phyloP scores from a whole-genome alignment of 2,329 filamentous ascomycete species.

The Aspergillus novoparasiticus region DNA sequence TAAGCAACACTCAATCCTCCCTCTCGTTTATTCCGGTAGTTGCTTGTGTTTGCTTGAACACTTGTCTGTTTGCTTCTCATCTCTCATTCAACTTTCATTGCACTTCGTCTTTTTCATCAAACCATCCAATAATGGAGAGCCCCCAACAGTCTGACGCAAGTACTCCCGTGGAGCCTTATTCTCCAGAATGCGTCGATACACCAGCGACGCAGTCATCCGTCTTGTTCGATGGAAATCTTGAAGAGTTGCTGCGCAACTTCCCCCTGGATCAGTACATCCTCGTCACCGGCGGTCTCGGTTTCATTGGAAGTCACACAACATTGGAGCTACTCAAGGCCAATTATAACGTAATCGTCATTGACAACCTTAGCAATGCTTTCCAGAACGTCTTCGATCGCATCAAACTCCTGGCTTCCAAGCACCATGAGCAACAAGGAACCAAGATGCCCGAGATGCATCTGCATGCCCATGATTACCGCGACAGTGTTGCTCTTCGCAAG shows the following conservation, averaged over 20 bases:
- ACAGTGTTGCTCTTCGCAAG: constrained; percentile 44
- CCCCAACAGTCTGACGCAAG: constrained; percentile 32
- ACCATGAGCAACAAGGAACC: constrained; percentile 42
- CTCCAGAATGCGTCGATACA: constrained; percentile 38
- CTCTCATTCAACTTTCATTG: constrained; percentile 11
- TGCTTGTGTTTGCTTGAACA: constrained; percentile 13
- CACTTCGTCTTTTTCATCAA: constrained; percentile 11
- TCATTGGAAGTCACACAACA: constrained; percentile 47
- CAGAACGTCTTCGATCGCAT: constrained; percentile 40
- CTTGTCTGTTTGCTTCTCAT: constrained; percentile 11
- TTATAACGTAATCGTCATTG: constrained; percentile 46
- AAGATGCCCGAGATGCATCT: constrained; percentile 50
- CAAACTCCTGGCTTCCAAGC: constrained; percentile 32
- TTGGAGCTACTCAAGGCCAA: constrained; percentile 44
- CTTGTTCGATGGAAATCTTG: constrained; percentile 48
- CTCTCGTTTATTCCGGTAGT: constrained; percentile 10
- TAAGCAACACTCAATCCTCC: constrained; percentile 10
- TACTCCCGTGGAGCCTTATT: constrained; percentile 34
- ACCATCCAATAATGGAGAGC: constrained; percentile 30
- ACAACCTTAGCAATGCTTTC: constrained; percentile 46
- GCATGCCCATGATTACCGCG: constrained; percentile 53
- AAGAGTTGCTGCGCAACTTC: constrained; percentile 45
- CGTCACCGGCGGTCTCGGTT: constrained; percentile 46
- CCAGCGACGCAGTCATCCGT: constrained; percentile 49
- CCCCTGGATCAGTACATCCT: constrained; percentile 46